Base-by-base conservation (phyloP, 176 grass and related monocot genomes). In the Oryza rufipogon region DNA sequence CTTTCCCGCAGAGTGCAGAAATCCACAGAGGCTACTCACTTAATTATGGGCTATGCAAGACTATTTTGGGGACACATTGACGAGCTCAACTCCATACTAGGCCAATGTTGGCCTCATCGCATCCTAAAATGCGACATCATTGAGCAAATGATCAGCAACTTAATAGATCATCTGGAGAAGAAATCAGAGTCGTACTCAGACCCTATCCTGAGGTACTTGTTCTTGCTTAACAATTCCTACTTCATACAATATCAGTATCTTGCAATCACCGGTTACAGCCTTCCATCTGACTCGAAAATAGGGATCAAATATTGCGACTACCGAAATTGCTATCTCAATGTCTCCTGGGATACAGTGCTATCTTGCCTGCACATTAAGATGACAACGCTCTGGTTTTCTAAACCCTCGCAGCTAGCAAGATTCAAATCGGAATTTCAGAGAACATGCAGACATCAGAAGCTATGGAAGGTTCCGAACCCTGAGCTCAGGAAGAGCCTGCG, bases 381-480 rank as follows among this genome's bases (percentile, higher is more conserved):
- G 30, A 6, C 7, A 41, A 41, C 66, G 16, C 28, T 33, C 4
- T 68, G 28, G 13, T 17, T 68, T 15, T 2, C 66, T 5, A 68
- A 36, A 17, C 5, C 52, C 6, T 41, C 39, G 39, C 7, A 1
- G 6, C 39, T 41, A 41, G 39, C 39, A 41, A 75, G 16, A 15
- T 83, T 83, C 61, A 7, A 66, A 30, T 66, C 41, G 0, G 33
- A 51, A 12, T 75, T 66, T 75, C 26, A 38, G 12, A 25, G 14
- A 7, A 48, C 71, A 19, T 75, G 22, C 19, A 3, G 0, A 2
- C 9, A 12, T 3, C 81, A 83, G 34, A 83, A 66, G 71, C 61
- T 83, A 0, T 66, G 71, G 71, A 83, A 83, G 71, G 71, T 83
- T 4, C 71, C 71, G 4, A 32, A 83, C 19, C 25, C 71, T 4